Evolutionary conservation across 164 flowering plant species (phyloP), one percentile per base, ranked within the genome.

Genomic region (Vitis riparia): DNA sequence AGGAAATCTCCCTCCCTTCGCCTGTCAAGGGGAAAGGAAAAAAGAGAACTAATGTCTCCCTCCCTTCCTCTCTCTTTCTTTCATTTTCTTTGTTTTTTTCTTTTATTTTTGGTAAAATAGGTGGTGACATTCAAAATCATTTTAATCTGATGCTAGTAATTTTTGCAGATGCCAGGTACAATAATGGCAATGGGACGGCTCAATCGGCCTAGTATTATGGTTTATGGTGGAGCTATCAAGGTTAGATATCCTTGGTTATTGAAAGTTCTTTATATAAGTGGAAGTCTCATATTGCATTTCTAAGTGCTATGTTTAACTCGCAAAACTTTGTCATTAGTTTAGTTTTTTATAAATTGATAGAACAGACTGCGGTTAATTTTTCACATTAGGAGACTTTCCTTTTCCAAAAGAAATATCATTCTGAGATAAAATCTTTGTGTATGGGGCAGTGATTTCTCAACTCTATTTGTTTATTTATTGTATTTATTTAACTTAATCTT

Each of bases 131-230:
- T 30, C 13, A 5, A 11, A 47, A 17, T 67, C 55, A 12, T 68
- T 75, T 61, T 5, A 12, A 30, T 77, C 16, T 77, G 32, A 66
- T 71, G 9, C 47, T 52, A n/a, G 11, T 68, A 55, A 9, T 60
- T 61, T 53, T 72, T 79, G 71, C 85, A 96, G 98, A 89, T 96
- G 99, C 99, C 98, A 19, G 98, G 98, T 59, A 93, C 99, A 65
- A 90, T 96, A 51, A 96, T 96, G 95, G 99, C 99, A 49, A 96
- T 96, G 99, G 98, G 97, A 50, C 82, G 98, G 63, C 86, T 93
- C 63, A 96, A 93, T 71, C 83, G 99, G 68, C 99, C 99, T 50
- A 84, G 99, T 73, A 91, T 96, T 62, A 96, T 96, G 98, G 74
- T 96, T 67, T 96, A 96, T 79, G 99, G 99, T 76, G 99, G 99